These are phyloP conservation scores for Gnomoniopsis smithogilvyi DNA, from an alignment of 2,329 filamentous ascomycete species.

Conservation along the genomic window DNA sequence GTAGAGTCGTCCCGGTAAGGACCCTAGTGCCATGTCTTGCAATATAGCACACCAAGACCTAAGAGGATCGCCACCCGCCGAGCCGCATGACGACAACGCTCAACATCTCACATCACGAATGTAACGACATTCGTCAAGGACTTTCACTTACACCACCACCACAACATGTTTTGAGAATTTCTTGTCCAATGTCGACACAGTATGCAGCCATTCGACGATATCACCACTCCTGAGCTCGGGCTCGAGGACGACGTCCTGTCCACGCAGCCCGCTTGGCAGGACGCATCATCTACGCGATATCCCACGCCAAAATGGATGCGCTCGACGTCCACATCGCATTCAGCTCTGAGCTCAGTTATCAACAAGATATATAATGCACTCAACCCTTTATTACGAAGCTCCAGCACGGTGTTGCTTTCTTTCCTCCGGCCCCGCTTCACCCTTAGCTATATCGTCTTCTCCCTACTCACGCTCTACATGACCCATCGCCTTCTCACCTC, in stretches of 20 bases:
- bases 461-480: not conserved
- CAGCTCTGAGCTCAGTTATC: not conserved
- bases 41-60: not conserved
- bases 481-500: not conserved
- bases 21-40: no score
- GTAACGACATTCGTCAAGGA: not conserved
- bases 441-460: slow-evolving; percentile 6
- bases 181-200: not conserved
- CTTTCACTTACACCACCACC: not conserved
- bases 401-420: not conserved
- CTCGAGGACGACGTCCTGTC: slow-evolving; percentile 12
- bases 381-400: not conserved
- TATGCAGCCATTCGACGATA: slow-evolving; percentile 15
- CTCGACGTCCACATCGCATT: not conserved
- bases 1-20: no score
- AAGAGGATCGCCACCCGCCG: not conserved
- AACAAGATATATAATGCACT: not conserved
- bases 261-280: not conserved
- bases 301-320: slow-evolving; percentile 16
- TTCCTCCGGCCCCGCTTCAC: slow-evolving; percentile 13
- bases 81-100: not conserved
- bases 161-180: not conserved
- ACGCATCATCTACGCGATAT: not conserved
- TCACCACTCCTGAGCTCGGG: slow-evolving; percentile 6
- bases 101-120: not conserved